phyloP scores from a whole-genome alignment of 2,329 filamentous ascomycete genomes.

The Exophiala alcalophila region DNA sequence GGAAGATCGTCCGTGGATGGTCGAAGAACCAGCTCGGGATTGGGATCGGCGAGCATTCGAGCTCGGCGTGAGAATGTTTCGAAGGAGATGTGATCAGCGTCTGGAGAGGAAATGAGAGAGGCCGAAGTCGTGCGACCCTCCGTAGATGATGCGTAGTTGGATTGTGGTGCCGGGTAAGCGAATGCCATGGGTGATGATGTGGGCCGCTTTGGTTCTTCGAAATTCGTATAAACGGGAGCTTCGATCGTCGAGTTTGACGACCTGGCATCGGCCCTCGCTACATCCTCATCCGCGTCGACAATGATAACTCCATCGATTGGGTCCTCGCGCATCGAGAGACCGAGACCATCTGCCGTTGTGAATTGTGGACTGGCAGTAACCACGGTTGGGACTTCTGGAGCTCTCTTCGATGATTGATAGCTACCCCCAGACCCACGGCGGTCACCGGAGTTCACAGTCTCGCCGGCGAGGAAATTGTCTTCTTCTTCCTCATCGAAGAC shows the following conservation, averaged over 20 bases:
- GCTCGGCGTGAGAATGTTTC: constrained; percentile 42
- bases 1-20: constrained; percentile 50
- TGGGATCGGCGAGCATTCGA: constrained; percentile 35
- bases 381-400: too few relatives aligned
- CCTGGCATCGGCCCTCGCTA: constrained; percentile 17
- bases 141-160: constrained; percentile 38
- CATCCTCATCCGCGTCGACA: constrained; percentile 28
- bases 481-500: constrained; percentile 53
- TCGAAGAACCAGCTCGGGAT: constrained; percentile 38
- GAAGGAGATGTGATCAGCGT: constrained; percentile 40
- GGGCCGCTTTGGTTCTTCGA: constrained; percentile 39
- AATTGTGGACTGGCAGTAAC: too few relatives aligned
- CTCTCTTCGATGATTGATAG: too few relatives aligned
- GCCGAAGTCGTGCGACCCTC: constrained; percentile 39
- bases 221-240: constrained; percentile 22
- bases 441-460: too few relatives aligned
- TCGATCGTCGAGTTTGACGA: constrained; percentile 32
- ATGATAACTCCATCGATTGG: constrained; percentile 28
- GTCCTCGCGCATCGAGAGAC: constrained; percentile 18
- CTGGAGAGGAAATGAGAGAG: constrained; percentile 47
- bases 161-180: constrained; percentile 38
- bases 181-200: constrained; percentile 44
- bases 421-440: too few relatives aligned
- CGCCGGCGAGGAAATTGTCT: constrained; percentile 45
- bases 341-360: constrained; percentile 25